These are phyloP conservation scores for Jamesozyma jinghongensis DNA, from an alignment of 805 yeast species.

Conservation along the genomic window DNA sequence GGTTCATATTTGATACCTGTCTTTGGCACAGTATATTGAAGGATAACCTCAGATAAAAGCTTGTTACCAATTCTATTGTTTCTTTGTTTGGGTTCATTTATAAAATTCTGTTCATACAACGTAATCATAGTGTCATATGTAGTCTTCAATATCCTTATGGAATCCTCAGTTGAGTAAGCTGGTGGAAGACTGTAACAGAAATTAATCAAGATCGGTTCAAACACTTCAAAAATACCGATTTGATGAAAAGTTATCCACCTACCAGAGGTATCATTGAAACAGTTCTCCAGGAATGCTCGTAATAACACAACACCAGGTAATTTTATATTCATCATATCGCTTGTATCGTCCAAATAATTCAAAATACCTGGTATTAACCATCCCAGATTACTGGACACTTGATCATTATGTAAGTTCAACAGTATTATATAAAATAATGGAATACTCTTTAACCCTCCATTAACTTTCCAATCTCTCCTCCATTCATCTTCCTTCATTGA, in stretches of 20 bases:
- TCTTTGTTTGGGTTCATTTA: slow-evolving; percentile 6
- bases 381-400: slow-evolving; percentile 23
- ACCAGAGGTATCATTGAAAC: slow-evolving; percentile 8
- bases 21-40: slow-evolving; percentile 24
- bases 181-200: slow-evolving; percentile 27
- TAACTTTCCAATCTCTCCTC: slow-evolving; percentile 14
- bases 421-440: slow-evolving; percentile 20
- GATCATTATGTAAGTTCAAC: slow-evolving; percentile 8
- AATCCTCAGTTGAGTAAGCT: slow-evolving; percentile 11
- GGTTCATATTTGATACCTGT: slow-evolving; percentile 15
- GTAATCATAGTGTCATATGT: slow-evolving; percentile 18
- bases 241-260: slow-evolving; percentile 19
- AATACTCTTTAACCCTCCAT: slow-evolving; percentile 21
- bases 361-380: slow-evolving; percentile 30
- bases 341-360: slow-evolving; percentile 25
- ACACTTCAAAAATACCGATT: slow-evolving; percentile 21
- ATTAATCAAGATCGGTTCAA: slow-evolving; percentile 19
- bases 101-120: slow-evolving; percentile 10
- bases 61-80: slow-evolving; percentile 1
- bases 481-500: slow-evolving; percentile 15
- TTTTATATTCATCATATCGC: slow-evolving; percentile 18
- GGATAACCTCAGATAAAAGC: slow-evolving; percentile 17
- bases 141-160: slow-evolving; percentile 10
- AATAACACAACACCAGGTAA: slow-evolving; percentile 20
- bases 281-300: slow-evolving; percentile 11